Percentiles rank a stretch among this genome's conserved stretches.
These are phyloP conservation scores for Talaromyces adpressus DNA, from an alignment of 495 filamentous ascomycete species.

Conservation along the genomic window DNA sequence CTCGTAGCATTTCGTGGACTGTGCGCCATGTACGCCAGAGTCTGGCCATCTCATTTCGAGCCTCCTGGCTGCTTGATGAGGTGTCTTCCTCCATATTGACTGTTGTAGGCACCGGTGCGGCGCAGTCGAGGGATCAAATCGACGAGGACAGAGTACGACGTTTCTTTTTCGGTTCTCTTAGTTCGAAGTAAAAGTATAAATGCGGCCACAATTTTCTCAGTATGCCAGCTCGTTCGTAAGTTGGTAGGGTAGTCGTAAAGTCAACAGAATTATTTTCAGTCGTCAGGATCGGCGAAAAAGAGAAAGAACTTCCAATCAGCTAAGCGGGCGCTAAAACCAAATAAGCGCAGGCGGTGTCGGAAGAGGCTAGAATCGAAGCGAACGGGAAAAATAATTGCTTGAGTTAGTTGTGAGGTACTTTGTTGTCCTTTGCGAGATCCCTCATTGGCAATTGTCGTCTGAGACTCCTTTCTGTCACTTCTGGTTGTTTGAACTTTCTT, in stretches of 20 bases:
- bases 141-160: neutral
- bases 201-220: neutral
- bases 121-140: constrained; percentile 2
- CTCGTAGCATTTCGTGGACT: constrained; percentile 78
- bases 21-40: constrained; percentile 87
- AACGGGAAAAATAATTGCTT: constrained; percentile 1
- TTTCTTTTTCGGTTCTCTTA: neutral
- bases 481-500: neutral
- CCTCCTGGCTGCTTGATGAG: constrained; percentile 38
- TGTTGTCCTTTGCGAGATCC: constrained; percentile 1
- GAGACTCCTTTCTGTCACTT: neutral
- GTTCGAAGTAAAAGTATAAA: neutral
- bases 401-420: neutral
- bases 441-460: neutral
- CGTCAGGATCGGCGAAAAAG: constrained; percentile 2
- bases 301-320: constrained; percentile 8
- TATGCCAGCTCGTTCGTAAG: neutral
- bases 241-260: neutral
- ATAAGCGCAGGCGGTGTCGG: constrained; percentile 3
- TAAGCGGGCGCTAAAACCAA: constrained; percentile 1
- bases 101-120: constrained; percentile 11
- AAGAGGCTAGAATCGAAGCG: constrained; percentile 8
- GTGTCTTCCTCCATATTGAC: constrained; percentile 49
- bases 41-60: constrained; percentile 60
- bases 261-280: neutral